These are phyloP conservation scores for Naganishia friedmannii DNA, from an alignment of 768 basidiomycete genomes.

Conservation along the genomic window DNA sequence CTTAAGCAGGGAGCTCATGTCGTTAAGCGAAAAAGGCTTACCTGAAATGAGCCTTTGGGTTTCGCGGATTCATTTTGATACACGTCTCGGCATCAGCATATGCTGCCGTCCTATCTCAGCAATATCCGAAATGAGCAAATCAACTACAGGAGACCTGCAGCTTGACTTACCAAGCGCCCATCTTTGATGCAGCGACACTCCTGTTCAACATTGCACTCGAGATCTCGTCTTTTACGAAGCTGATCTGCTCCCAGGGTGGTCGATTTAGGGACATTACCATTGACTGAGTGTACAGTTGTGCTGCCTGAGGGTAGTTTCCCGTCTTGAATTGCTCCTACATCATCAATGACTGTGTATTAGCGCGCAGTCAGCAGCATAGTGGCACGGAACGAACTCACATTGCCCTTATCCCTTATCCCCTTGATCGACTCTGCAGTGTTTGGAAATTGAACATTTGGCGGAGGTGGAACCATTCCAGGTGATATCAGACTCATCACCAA, in stretches of 20 bases:
- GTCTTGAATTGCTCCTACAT: conserved; percentile 72
- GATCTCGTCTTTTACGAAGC: conserved; percentile 81
- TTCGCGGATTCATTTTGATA: conserved; percentile 74
- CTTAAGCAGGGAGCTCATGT: not conserved
- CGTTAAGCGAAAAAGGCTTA: not conserved
- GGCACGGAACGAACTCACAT: conserved; percentile 60
- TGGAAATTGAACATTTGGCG: conserved; percentile 66
- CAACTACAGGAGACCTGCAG: not conserved
- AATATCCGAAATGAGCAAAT: conserved; percentile 13
- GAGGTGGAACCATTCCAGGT: conserved; percentile 66
- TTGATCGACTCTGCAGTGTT: conserved; percentile 72
- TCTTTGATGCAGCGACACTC: conserved; percentile 77
- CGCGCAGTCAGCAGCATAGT: not conserved
- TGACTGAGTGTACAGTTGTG: conserved; percentile 74
- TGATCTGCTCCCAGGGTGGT: conserved; percentile 83
- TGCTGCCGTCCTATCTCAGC: conserved; percentile 40
- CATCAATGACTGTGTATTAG: not conserved
- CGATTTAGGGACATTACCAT: conserved; percentile 73
- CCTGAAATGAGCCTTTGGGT: conserved; percentile 95
- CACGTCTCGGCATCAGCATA: conserved; percentile 79
- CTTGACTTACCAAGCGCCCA: conserved; percentile 61
- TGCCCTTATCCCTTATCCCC: conserved; percentile 87
- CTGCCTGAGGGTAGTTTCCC: conserved; percentile 67
- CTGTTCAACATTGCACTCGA: conserved; percentile 87
- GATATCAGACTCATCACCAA: conserved; percentile 60